phyloP scores from a whole-genome alignment of 257 asterid genomes.

The Solanum bulbocastanum region DNA sequence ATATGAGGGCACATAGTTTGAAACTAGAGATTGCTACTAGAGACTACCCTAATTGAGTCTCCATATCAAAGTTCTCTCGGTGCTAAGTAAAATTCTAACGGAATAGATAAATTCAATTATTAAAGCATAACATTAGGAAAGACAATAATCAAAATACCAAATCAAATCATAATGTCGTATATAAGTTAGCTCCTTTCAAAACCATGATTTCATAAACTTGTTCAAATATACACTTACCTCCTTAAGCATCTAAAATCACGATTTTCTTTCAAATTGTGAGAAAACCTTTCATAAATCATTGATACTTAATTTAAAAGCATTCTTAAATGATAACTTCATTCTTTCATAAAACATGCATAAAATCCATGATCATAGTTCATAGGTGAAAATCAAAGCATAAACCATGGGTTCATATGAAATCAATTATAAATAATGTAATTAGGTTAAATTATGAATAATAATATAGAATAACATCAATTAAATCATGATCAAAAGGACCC shows the following conservation, averaged over 20 bases:
- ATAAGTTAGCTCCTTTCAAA: background rate
- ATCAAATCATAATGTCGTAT: background rate
- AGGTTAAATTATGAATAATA: background rate
- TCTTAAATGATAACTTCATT: background rate
- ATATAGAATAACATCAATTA: background rate
- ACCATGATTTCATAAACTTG: background rate
- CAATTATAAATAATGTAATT: background rate
- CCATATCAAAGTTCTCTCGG: background rate
- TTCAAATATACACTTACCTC: background rate
- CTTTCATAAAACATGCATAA: background rate
- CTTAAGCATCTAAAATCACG: background rate
- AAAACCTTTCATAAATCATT: background rate
- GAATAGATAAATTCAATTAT: background rate
- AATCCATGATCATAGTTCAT: background rate
- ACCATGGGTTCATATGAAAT: background rate
- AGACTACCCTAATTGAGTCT: background rate
- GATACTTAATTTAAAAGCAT: background rate
- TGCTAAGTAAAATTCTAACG: background rate
- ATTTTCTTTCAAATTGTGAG: background rate
- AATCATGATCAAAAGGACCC: background rate
- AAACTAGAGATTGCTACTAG: background rate
- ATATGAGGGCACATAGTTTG: background rate
- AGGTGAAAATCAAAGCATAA: background rate
- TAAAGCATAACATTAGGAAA: background rate
- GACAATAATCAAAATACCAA: too few species aligned